Percentiles rank a stretch among this genome's conserved stretches.
Evolutionary conservation across 2,329 filamentous ascomycete species (phyloP).

Genomic region (Phaeosphaeria sp.): DNA sequence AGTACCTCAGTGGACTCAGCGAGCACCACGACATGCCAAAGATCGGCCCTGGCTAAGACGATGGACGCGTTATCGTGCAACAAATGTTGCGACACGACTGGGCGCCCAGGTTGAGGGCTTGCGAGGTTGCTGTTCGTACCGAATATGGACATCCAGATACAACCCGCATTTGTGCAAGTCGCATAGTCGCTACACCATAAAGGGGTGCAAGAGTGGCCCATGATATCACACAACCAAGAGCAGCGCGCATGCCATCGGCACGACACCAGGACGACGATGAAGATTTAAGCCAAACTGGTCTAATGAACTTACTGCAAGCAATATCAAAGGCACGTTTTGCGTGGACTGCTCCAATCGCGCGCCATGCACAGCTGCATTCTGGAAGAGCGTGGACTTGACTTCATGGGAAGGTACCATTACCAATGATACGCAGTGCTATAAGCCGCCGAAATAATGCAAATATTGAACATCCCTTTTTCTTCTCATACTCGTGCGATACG

Average conservation of each 20-base stretch:
- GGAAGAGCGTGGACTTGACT: not conserved
- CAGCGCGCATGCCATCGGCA: no score
- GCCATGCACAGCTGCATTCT: not conserved
- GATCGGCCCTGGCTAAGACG: conserved; percentile 62
- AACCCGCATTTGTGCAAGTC: not conserved
- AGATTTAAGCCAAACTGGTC: not conserved
- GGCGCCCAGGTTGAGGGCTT: not conserved
- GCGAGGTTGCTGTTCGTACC: not conserved
- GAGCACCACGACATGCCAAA: conserved; percentile 93
- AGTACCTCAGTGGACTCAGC: conserved; percentile 87
- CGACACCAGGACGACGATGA: not conserved
- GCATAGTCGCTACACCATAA: no score
- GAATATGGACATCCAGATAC: not conserved
- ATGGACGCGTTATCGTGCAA: not conserved
- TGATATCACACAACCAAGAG: no score
- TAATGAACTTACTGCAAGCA: not conserved
- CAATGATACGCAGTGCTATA: not conserved
- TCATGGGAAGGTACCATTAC: not conserved
- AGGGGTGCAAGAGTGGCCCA: no score
- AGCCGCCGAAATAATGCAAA: not conserved
- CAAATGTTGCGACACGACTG: not conserved
- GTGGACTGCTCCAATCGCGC: not conserved
- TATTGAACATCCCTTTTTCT: not conserved
- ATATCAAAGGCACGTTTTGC: not conserved
- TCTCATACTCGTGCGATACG: not conserved